Base-by-base conservation (phyloP, 1,284 basidiomycete species). In the Rhodotorula sp. region DNA sequence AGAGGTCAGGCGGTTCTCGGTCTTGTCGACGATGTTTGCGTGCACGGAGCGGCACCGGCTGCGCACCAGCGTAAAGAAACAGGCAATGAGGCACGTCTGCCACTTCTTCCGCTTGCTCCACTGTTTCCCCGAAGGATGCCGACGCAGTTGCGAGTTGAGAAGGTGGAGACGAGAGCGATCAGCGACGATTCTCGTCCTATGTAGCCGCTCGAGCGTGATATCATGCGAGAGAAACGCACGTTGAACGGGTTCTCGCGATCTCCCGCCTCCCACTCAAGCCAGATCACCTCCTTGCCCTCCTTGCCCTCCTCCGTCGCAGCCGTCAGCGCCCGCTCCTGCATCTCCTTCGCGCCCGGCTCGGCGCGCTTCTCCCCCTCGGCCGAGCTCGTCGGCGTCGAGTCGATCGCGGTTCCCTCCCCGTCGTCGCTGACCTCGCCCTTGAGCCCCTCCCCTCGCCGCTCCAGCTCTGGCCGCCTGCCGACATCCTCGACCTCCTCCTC, bases 241-340 rank as follows among this genome's bases (percentile, higher is more conserved):
- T 75, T 74, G 67, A 70, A 76, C 0, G 75, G 75, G 41, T 76
- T 76, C n/a, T 57, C 68, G 2, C 68, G 66, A 48, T 76, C 74
- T 10, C 57, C 41, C 17, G 56, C 36, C 2, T 53, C 60, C 34
- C 72, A 76, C n/a, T 75, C 75, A 25, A 71, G 54, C 75, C 75
- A 76, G 27, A 76, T 65, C 19, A 65, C 61, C 39, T 69, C 39
- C 37, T 50, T 48, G 5, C 59, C 62, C 36, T 48, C 12, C 39
- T 39, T 39, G 29, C 50, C 36, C 53, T 61, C 62, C n/a, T 51
- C 29, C 8, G 58, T 58, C 25, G 34, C n/a, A 7, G 48, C 46
- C 32, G 58, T 67, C 58, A 39, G 41, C 34, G 36, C 27, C 64
- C 39, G 32, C 60, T 41, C 37, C 12, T 46, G 34, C n/a, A 55